Percentiles rank a stretch among this genome's conserved stretches.
Evolutionary conservation across 257 asterid genomes (phyloP).

Genomic region (Eustoma russellianum): DNA sequence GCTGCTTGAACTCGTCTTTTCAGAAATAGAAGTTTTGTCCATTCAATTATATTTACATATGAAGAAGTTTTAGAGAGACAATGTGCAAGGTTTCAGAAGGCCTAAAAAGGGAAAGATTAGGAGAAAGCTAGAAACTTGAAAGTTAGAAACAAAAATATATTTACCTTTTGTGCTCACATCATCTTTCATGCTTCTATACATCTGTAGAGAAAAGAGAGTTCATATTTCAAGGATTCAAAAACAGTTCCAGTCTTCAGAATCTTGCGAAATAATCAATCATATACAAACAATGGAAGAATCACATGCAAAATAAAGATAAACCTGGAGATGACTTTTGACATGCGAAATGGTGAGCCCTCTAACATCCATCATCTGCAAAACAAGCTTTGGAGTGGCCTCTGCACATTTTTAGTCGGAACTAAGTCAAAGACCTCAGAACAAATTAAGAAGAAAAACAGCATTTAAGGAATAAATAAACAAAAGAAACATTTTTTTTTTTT

Average conservation of each 20-base stretch:
- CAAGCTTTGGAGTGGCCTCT: constrained; percentile 87
- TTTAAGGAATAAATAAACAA: neutral
- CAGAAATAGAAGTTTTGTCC: no score
- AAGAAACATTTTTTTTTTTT: no score
- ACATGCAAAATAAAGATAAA: neutral
- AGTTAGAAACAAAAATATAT: no score
- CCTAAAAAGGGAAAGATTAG: no score
- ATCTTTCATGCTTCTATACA: constrained; percentile 78
- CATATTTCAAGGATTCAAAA: neutral
- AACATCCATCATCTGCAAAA: constrained; percentile 73
- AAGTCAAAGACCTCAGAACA: no score
- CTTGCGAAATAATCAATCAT: no score
- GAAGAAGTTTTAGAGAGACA: no score
- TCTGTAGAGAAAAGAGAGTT: constrained; percentile 23
- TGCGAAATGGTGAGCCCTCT: constrained; percentile 91
- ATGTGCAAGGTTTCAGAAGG: no score
- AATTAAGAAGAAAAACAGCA: neutral
- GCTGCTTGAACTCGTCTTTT: no score
- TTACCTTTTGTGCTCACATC: constrained; percentile 48
- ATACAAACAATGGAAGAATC: no score
- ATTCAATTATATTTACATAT: no score
- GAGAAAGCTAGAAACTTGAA: neutral
- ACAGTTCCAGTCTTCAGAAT: no score
- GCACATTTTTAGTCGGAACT: neutral
- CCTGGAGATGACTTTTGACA: constrained; percentile 94